These are phyloP conservation scores for Phytophthora vignae DNA, from an alignment of 352 stramenopile genomes.

Conservation along the genomic window DNA sequence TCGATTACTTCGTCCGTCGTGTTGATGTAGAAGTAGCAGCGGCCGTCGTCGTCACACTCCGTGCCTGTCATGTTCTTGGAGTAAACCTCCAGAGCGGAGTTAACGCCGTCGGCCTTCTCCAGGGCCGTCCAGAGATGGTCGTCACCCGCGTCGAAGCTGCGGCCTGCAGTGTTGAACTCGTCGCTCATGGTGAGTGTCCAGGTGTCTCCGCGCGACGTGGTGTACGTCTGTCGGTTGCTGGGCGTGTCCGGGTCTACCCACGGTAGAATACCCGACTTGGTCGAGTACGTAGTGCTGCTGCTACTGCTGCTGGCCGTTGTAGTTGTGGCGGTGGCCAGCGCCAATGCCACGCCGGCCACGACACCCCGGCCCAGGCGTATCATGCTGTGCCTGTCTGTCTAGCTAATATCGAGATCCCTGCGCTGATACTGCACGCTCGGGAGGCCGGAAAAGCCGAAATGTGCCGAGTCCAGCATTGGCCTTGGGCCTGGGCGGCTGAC, in stretches of 20 bases:
- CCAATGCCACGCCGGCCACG: background rate
- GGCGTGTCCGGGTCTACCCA: background rate
- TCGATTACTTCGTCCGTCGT: conserved; percentile 50
- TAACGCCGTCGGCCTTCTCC: conserved; percentile 70
- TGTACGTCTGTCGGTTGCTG: background rate
- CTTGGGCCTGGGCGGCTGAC: too few relatives aligned
- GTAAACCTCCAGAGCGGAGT: conserved; percentile 68
- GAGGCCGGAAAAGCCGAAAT: background rate
- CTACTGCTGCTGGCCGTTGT: background rate
- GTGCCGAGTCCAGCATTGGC: background rate
- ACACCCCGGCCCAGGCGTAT: background rate
- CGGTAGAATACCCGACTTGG: conserved; percentile 49
- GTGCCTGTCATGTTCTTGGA: conserved; percentile 22
- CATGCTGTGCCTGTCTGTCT: background rate
- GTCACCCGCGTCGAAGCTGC: conserved; percentile 88
- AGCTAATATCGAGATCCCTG: background rate
- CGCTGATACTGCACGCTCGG: too few relatives aligned
- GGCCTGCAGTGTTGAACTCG: conserved; percentile 27
- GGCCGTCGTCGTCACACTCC: too few relatives aligned
- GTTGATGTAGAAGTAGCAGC: conserved; percentile 72
- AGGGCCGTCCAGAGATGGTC: conserved; percentile 94
- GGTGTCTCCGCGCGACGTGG: conserved; percentile 2
- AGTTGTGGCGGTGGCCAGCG: background rate
- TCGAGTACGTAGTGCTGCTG: conserved; percentile 20
- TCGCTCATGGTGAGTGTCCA: conserved; percentile 44